A percentile compares a stretch with the other conserved stretches of the same genome.
These are phyloP conservation scores for Penicillium sp. DNA, from an alignment of 2,329 filamentous ascomycete genomes.

Conservation along the genomic window DNA sequence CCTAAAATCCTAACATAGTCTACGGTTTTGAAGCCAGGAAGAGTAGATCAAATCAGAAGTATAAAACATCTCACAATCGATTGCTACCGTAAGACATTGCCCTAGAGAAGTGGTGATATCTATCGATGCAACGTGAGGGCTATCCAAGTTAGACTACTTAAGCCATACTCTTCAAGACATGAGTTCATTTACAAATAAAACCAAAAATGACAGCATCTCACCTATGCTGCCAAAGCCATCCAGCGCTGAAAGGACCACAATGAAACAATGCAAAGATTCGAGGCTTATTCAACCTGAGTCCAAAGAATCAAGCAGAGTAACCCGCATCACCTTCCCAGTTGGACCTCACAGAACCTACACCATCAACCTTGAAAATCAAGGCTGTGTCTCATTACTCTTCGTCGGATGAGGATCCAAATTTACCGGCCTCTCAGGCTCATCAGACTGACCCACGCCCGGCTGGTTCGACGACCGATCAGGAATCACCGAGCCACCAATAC, in stretches of 20 bases:
- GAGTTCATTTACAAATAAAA: too few relatives aligned
- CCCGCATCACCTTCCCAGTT: background rate
- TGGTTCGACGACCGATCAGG: conserved; percentile 16
- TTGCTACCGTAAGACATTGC: too few relatives aligned
- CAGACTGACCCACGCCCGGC: conserved; percentile 22
- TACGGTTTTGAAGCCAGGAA: too few relatives aligned
- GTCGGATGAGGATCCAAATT: conserved; percentile 26
- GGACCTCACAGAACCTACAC: background rate
- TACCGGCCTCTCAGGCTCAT: conserved; percentile 38
- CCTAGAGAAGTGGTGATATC: too few relatives aligned
- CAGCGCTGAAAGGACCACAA: background rate
- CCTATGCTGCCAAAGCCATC: background rate
- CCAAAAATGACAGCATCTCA: background rate
- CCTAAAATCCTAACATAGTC: too few relatives aligned
- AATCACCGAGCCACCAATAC: conserved; percentile 31
- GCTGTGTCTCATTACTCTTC: background rate
- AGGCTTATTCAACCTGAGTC: background rate
- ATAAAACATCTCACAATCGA: too few relatives aligned
- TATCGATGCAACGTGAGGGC: too few relatives aligned
- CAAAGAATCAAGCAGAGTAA: background rate
- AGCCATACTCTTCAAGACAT: too few relatives aligned
- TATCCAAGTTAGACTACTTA: too few relatives aligned
- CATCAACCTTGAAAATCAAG: background rate
- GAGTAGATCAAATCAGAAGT: too few relatives aligned
- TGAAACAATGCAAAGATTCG: background rate